Evolutionary conservation across 257 asterid species (phyloP), one percentile per base, ranked within the genome.

Genomic region (Gentiana macrophylla): DNA sequence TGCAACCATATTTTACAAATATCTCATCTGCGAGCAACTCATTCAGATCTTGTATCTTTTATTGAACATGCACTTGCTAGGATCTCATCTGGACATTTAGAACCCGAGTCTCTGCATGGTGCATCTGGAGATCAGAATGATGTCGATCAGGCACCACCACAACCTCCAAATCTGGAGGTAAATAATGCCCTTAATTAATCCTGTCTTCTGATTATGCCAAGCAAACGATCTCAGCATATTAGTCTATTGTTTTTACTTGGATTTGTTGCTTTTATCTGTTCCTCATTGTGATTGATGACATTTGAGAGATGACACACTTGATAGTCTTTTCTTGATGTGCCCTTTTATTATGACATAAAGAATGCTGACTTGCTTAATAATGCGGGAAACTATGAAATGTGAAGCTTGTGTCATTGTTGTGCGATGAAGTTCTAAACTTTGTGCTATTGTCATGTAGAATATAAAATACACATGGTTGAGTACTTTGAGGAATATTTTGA

Each of bases 1-100:
- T 85, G 99, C 82, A 92, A 86, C 72, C 95, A 88, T 75, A 84
- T 92, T 67, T 63, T 88, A 66, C 97, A 88, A 70, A 92, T 92
- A 81, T 83, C 97, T 67, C 97, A 92, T 70, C 60, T 88, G 65
- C 99, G 97, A 62, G 90, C 68, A 55, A 74, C 81, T 43, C 83
- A 88, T 64, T 38, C 80, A 37, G 94, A 88, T 33, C 85, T 88
- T 71, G 87, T 86, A 62, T 67, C 75, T 37, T 77, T 71, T 58
- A 79, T 89, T 70, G 95, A 92, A 67, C 70, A 76, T 71, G 79
- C 86, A 46, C 95, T 92, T 63, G 79, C 70, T 51, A 75, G 74
- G 70, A 76, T 78, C 41, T 83, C 97, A 49, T 81, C 86, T 8
- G 74, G 80, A 59, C 89, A 81, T 71, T 66, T 80, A 63, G 95